A percentile compares a stretch with the other conserved stretches of the same genome.
These are phyloP conservation scores for Entomortierella parvispora DNA, from an alignment of 192 early-diverging fungal genomes.

Conservation along the genomic window DNA sequence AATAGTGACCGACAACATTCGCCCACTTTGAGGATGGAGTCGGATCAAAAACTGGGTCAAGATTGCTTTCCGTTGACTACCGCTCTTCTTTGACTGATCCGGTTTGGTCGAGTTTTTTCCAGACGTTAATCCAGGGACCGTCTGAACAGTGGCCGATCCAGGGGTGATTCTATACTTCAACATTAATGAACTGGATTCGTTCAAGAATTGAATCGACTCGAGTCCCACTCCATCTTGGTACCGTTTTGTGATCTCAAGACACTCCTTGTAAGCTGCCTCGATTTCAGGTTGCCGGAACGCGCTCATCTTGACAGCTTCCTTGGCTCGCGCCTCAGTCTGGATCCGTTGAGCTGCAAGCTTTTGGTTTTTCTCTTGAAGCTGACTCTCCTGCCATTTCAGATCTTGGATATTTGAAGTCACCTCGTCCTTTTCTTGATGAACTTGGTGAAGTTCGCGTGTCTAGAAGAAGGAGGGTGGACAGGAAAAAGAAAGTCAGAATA, in stretches of 20 bases:
- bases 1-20: conserved; percentile 26
- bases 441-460: conserved; percentile 37
- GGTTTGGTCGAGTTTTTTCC: no score
- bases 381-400: conserved; percentile 46
- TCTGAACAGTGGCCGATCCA: conserved; percentile 22
- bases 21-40: conserved; percentile 30
- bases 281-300: conserved; percentile 33
- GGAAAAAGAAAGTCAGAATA: not conserved
- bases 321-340: conserved; percentile 27
- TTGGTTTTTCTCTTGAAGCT: conserved; percentile 28
- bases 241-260: conserved; percentile 28
- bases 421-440: conserved; percentile 39
- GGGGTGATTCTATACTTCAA: conserved; percentile 34
- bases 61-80: conserved; percentile 17
- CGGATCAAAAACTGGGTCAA: conserved; percentile 29
- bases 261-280: conserved; percentile 37
- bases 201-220: conserved; percentile 30
- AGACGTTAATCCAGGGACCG: not conserved
- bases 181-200: conserved; percentile 26
- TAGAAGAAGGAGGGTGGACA: not conserved
- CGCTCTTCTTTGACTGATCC: not conserved
- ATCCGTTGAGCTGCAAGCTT: conserved; percentile 8
- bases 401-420: conserved; percentile 25
- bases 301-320: conserved; percentile 42
- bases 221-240: conserved; percentile 49